These are phyloP conservation scores for Coix lacrymajobi DNA, from an alignment of 176 grass and related monocot species.

Conservation along the genomic window DNA sequence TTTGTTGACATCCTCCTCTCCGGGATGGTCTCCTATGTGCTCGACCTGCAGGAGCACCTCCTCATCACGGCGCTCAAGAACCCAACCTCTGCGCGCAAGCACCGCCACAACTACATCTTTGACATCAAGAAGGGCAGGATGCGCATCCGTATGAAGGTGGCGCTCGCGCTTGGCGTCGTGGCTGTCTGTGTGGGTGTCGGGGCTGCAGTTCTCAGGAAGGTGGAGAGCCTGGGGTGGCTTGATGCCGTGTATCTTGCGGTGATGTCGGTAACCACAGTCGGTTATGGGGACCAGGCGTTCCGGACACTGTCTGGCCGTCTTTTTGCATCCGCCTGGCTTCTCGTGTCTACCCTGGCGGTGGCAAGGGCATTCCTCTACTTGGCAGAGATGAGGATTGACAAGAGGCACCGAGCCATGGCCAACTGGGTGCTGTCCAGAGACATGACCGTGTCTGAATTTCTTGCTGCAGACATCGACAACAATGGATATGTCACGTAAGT, in stretches of 20 bases:
- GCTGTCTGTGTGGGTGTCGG: constrained; percentile 69
- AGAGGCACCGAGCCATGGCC: constrained; percentile 78
- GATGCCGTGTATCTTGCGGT: constrained; percentile 81
- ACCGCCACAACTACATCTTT: constrained; percentile 67
- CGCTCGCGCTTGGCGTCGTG: constrained; percentile 56
- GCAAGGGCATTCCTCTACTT: constrained; percentile 87
- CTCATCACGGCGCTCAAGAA: constrained; percentile 71
- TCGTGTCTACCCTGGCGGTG: constrained; percentile 82
- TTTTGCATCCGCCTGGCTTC: constrained; percentile 79
- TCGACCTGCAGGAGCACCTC: constrained; percentile 89
- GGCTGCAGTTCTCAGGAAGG: constrained; percentile 57
- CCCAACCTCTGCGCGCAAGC: constrained; percentile 34
- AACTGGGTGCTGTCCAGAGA: constrained; percentile 83
- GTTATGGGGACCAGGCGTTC: constrained; percentile 80
- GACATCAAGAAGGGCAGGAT: constrained; percentile 94
- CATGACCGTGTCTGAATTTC: constrained; percentile 87
- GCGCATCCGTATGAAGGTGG: constrained; percentile 85
- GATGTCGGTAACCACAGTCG: constrained; percentile 92
- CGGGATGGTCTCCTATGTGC: constrained; percentile 86
- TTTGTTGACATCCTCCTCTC: constrained; percentile 93
- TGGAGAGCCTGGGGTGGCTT: constrained; percentile 68
- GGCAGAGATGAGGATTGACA: constrained; percentile 92
- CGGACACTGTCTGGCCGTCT: constrained; percentile 55
- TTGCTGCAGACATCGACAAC: constrained; percentile 82
- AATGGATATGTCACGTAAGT: constrained; percentile 97